Conservation (phyloP, 2,329 filamentous ascomycete species). For the Grosmannia clavigera region DNA sequence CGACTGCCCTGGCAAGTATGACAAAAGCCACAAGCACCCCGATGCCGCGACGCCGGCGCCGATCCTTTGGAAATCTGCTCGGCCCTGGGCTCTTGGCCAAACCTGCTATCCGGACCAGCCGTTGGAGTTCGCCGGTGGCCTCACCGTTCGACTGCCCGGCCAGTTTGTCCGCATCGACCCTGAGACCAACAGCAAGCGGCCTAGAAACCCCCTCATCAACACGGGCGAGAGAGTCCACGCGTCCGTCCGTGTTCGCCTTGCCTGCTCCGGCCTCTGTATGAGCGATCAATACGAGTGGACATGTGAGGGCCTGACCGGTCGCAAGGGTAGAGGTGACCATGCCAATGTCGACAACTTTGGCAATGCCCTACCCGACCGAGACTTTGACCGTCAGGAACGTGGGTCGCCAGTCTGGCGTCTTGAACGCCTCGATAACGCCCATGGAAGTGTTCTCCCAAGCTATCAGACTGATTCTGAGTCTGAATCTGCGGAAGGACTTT, state of each 20-base stretch:
- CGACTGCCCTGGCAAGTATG: constrained; percentile 17
- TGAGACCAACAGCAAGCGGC: constrained; percentile 21
- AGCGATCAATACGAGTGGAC: constrained; percentile 22
- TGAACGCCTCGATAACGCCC: no score
- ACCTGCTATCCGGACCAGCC: constrained; percentile 16
- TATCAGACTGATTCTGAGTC: not conserved
- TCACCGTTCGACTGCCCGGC: constrained; percentile 21
- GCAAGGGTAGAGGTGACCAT: not conserved
- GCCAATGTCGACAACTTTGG: not conserved
- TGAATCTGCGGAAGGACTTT: constrained; percentile 8
- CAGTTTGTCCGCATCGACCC: constrained; percentile 24
- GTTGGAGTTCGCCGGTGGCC: constrained; percentile 17
- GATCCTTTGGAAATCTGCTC: constrained; percentile 13
- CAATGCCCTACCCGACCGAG: not conserved
- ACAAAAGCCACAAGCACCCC: constrained; percentile 11
- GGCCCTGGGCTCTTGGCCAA: constrained; percentile 19
- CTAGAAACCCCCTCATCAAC: constrained; percentile 21
- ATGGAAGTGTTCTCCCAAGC: no score
- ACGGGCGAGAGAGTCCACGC: constrained; percentile 26
- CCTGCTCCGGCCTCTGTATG: constrained; percentile 17
- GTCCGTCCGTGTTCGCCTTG: constrained; percentile 18
- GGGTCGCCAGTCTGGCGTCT: not conserved
- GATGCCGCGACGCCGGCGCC: not conserved
- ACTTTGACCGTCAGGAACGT: not conserved
- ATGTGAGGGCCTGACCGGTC: constrained; percentile 16